Evolutionary conservation across 805 yeast species (phyloP), one percentile per base, ranked within the genome.

Genomic region (Cyberlindnera meyerae): DNA sequence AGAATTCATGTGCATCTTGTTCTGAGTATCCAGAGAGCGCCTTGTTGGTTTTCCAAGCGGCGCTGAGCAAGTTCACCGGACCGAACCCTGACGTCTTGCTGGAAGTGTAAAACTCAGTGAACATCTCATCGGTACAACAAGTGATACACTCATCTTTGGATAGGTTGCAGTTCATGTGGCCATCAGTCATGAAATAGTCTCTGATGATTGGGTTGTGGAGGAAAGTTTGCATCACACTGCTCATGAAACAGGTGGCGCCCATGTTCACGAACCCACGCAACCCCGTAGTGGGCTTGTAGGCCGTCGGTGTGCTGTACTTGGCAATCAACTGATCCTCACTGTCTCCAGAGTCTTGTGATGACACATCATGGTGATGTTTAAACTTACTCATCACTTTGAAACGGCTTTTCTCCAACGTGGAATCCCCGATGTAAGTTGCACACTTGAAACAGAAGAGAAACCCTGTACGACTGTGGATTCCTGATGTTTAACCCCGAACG

Each of bases 191-290:
- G 51, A 85, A 88, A 45, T 80, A 81, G 51, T 79, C 75, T 40
- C 90, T 73, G 29, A 93, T 73, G 40, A 86, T 69, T 6, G 98
- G 97, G 54, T 93, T 93, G 58, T 93, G 98, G 29, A 93, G 66
- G 34, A 90, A 62, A 0, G 94, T 77, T 63, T 93, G 99, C 27
- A 93, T 61, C n/a, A 89, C 77, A 25, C 90, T 82, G 48, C 95
- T 84, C 86, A 93, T 90, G 63, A 87, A 93, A 64, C 99, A 93
- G 0, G 98, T 93, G 0, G 98, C 84, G 0, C 99, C 99, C 79
- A 90, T 77, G 58, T 90, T 90, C 34, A 87, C 79, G 48, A 93
- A 75, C 4, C 98, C 98, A 35, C 83, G 73, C 15, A 93, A 64
- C 0, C 97, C 97, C n/a, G 79, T 72, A 6, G 76, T 67, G 1